Conservation (phyloP, 2,329 filamentous ascomycete genomes). For the Xylariaceae sp. region DNA sequence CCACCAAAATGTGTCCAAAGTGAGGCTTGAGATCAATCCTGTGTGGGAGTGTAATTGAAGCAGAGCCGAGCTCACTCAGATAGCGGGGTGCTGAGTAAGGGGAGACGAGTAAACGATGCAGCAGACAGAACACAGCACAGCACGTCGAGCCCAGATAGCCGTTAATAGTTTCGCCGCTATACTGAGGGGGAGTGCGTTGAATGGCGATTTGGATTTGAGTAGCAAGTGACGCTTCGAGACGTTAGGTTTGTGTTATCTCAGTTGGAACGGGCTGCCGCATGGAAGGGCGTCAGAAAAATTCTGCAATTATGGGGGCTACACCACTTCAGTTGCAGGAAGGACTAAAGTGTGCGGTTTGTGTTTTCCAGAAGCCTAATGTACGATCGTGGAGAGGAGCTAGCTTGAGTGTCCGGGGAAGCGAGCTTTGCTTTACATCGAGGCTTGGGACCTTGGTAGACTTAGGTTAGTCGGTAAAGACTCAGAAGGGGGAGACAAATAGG, state of each 20-base stretch:
- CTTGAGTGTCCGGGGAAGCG: conserved; percentile 6
- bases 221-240: conserved; percentile 1
- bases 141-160: no score
- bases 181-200: no score
- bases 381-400: conserved; percentile 8
- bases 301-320: conserved; percentile 3
- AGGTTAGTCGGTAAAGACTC: no score
- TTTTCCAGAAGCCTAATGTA: conserved; percentile 4
- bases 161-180: no score
- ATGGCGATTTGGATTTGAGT: no score
- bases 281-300: conserved; percentile 2
- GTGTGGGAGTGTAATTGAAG: no score
- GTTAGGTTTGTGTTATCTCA: conserved; percentile 6
- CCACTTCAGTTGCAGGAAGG: conserved; percentile 4
- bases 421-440: conserved; percentile 6
- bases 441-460: conserved; percentile 5
- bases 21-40: no score
- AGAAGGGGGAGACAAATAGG: neutral
- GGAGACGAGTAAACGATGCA: no score
- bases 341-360: conserved; percentile 1
- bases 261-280: conserved; percentile 7
- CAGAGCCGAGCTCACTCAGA: no score
- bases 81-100: no score
- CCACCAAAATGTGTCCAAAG: no score
- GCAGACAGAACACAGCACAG: no score